phyloP scores from a whole-genome alignment of 2,329 filamentous ascomycete species.

The Fusarium lyarnte region DNA sequence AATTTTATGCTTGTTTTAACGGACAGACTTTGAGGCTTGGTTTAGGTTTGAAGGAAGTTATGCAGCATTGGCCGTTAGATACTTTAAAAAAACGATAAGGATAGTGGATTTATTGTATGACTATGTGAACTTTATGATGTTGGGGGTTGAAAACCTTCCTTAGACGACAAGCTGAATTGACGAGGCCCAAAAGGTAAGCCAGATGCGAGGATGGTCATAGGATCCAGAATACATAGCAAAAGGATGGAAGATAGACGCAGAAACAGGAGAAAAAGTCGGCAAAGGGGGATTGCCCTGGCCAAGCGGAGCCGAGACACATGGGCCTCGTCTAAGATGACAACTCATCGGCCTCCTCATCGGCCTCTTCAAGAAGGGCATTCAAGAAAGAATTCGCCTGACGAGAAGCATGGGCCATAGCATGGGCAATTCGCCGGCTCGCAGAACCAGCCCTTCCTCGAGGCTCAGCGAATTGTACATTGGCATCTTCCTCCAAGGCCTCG shows the following conservation, averaged over 20 bases:
- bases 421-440: too few species aligned
- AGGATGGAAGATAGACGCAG: too few species aligned
- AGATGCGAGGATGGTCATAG: too few species aligned
- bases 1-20: neutral
- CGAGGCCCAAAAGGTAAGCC: too few species aligned
- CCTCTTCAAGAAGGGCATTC: neutral
- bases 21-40: neutral
- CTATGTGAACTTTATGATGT: accelerated
- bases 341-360: neutral
- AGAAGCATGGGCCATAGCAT: neutral
- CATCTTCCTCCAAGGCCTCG: accelerated
- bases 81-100: neutral
- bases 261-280: neutral
- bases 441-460: too few species aligned
- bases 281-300: too few species aligned
- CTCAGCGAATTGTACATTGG: neutral
- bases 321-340: neutral
- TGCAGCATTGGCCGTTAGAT: neutral
- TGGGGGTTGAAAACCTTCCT: accelerated
- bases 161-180: too few species aligned
- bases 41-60: neutral
- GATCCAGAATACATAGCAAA: neutral
- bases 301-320: too few species aligned
- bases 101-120: neutral
- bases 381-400: neutral